A percentile compares a stretch with the other conserved stretches of the same genome.
These are phyloP conservation scores for Cryptococcus sp. DNA, from an alignment of 1,284 basidiomycete species.

Conservation along the genomic window DNA sequence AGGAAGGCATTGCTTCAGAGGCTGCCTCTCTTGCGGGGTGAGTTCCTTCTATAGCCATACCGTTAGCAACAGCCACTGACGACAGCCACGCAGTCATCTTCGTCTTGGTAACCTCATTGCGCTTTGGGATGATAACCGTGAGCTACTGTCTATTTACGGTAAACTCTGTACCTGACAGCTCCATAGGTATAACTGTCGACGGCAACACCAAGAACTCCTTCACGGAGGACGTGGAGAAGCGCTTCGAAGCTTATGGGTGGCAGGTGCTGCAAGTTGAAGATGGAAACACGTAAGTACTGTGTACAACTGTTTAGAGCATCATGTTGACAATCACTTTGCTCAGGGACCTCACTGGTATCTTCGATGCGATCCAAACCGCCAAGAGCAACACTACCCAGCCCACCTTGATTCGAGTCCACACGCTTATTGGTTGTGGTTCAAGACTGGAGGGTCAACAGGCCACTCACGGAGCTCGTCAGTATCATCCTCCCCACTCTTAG, in stretches of 20 bases:
- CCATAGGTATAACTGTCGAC: slow-evolving; percentile 38
- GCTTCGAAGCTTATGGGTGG: slow-evolving; percentile 41
- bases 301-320: slow-evolving; percentile 25
- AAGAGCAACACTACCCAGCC: slow-evolving; percentile 39
- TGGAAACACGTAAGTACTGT: slow-evolving; percentile 7
- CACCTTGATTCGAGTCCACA: slow-evolving; percentile 41
- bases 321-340: slow-evolving; percentile 14
- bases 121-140: slow-evolving; percentile 47
- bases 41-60: slow-evolving; percentile 26
- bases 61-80: background rate
- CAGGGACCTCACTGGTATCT: slow-evolving; percentile 35
- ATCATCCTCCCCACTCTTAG: too few species aligned
- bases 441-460: slow-evolving; percentile 9
- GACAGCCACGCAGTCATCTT: slow-evolving; percentile 31
- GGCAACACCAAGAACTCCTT: slow-evolving; percentile 46
- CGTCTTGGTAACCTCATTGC: slow-evolving; percentile 46
- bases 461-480: slow-evolving; percentile 30
- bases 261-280: slow-evolving; percentile 45
- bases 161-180: too few species aligned
- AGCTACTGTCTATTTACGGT: too few species aligned
- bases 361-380: slow-evolving; percentile 37
- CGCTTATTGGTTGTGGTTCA: slow-evolving; percentile 45
- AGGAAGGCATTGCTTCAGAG: slow-evolving; percentile 38
- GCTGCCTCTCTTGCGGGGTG: slow-evolving; percentile 16
- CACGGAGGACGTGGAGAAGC: slow-evolving; percentile 47